Base-by-base conservation (phyloP, 768 basidiomycete genomes). In the Fibroporia radiculosa region DNA sequence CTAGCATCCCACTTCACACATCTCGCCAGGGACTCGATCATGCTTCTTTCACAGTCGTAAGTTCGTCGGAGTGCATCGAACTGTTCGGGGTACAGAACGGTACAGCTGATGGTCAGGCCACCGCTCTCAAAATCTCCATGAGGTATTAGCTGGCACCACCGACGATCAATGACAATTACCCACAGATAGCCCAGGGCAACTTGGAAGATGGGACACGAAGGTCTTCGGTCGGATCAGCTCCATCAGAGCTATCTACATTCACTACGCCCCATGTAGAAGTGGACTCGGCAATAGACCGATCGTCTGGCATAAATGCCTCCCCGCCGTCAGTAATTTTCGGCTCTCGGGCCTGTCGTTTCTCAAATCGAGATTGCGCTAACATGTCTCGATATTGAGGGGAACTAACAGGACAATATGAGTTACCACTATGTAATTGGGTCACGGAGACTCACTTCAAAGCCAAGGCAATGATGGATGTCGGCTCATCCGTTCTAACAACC, bases 1-100 rank as follows among this genome's bases (percentile, higher is more conserved):
- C 77, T 84, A 1, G 91, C 83, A 57, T 98, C 84, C 89, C 93
- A 99, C 60, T 95, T 95, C 50, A 95, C 77, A 60, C 96, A 99
- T 22, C 95, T 73, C 0, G 96, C 84, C 13, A 99, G 66, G 0
- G 90, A 93, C 60, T 97, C 93, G 32, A 98, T 78, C 67, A 97
- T 91, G 55, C 87, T 92, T 57, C 83, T 84, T 56, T 96, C 91
- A 57, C 92, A 96, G 50, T 93, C 89, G 53, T 95, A 98, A 14
- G 84, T 92, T 26, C 88, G 75, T 12, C 96, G 80, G 33, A 99
- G 64, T 3, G 89, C 90, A 53, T 98, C 93, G 53, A 99, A 99
- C 60, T 96, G 93, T 59, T 98, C 95, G 1, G 93, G 92, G 61
- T 91, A 97, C 35, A 98, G 78, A 47, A 97, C 83, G 1, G 89